Conservation (phyloP, 306 rosid species). For the Parietaria judaica region DNA sequence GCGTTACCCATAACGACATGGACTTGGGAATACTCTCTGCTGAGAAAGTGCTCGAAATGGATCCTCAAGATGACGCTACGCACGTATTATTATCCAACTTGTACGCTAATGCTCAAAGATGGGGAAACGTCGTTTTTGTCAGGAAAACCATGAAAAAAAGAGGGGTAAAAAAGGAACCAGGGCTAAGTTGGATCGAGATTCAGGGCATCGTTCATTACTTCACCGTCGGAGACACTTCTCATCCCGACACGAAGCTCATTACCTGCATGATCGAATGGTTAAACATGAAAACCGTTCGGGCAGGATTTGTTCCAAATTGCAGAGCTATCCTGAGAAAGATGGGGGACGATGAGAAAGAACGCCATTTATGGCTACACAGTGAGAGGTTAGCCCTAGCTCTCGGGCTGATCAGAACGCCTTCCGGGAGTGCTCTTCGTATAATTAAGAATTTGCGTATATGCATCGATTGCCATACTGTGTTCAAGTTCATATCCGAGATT, state of each 20-base stretch:
- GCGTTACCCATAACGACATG: constrained; percentile 57
- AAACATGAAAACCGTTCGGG: constrained; percentile 46
- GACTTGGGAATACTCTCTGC: constrained; percentile 56
- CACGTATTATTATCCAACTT: constrained; percentile 68
- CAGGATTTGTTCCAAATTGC: constrained; percentile 57
- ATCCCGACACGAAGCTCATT: constrained; percentile 55
- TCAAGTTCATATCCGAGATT: constrained; percentile 56
- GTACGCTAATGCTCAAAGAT: constrained; percentile 51
- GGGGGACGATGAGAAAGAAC: constrained; percentile 67
- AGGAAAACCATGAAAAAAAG: constrained; percentile 71
- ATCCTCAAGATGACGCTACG: constrained; percentile 69
- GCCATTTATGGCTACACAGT: constrained; percentile 65
- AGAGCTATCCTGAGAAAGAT: constrained; percentile 55
- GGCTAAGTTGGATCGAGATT: constrained; percentile 75
- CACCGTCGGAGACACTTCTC: constrained; percentile 51
- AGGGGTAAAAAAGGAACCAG: constrained; percentile 77
- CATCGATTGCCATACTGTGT: constrained; percentile 67
- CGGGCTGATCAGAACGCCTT: constrained; percentile 56
- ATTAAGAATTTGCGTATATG: constrained; percentile 74
- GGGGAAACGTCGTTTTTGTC: constrained; percentile 58
- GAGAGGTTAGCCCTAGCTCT: constrained; percentile 79
- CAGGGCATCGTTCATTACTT: constrained; percentile 55
- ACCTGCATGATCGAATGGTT: constrained; percentile 51
- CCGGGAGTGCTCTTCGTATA: constrained; percentile 58
- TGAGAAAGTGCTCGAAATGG: constrained; percentile 52